These are phyloP conservation scores for Amaranthus hypochondriacus DNA, from an alignment of 148 eudicot genomes.

Conservation along the genomic window DNA sequence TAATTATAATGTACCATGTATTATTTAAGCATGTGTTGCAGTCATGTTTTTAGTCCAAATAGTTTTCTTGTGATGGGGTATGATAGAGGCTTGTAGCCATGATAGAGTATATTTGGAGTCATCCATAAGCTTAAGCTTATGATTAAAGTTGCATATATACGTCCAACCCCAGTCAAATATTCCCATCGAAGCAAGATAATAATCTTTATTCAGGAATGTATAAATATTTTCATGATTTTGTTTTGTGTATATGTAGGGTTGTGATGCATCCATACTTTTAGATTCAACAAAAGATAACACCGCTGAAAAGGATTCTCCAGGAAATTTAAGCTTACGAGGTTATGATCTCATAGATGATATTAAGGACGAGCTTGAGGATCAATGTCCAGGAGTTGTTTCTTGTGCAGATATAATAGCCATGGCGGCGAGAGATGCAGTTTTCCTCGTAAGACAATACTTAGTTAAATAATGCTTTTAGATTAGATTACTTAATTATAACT, in stretches of 20 bases:
- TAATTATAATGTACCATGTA: too few relatives aligned
- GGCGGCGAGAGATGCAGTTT: slow-evolving; percentile 84
- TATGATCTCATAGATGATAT: slow-evolving; percentile 65
- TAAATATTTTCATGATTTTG: neutral
- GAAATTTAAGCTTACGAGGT: slow-evolving; percentile 75
- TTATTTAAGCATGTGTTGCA: too few relatives aligned
- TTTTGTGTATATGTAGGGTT: slow-evolving; percentile 44
- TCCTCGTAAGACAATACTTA: slow-evolving; percentile 48
- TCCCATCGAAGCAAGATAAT: neutral
- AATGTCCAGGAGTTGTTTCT: slow-evolving; percentile 83
- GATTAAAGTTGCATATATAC: too few relatives aligned
- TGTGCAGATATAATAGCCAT: slow-evolving; percentile 87
- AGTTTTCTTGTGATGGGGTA: too few relatives aligned
- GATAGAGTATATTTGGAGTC: too few relatives aligned
- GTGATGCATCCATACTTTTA: slow-evolving; percentile 75
- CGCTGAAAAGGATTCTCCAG: slow-evolving; percentile 93
- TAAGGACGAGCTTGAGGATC: slow-evolving; percentile 51
- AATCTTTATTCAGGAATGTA: neutral
- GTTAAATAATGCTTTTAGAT: too few relatives aligned
- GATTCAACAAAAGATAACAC: slow-evolving; percentile 76
- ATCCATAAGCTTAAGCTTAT: too few relatives aligned
- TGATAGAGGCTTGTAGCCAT: too few relatives aligned
- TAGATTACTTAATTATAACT: too few relatives aligned
- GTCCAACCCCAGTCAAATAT: too few relatives aligned
- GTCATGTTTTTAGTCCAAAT: too few relatives aligned